These are phyloP conservation scores for Aspergillus affinis DNA, from an alignment of 495 filamentous ascomycete species.

Conservation along the genomic window DNA sequence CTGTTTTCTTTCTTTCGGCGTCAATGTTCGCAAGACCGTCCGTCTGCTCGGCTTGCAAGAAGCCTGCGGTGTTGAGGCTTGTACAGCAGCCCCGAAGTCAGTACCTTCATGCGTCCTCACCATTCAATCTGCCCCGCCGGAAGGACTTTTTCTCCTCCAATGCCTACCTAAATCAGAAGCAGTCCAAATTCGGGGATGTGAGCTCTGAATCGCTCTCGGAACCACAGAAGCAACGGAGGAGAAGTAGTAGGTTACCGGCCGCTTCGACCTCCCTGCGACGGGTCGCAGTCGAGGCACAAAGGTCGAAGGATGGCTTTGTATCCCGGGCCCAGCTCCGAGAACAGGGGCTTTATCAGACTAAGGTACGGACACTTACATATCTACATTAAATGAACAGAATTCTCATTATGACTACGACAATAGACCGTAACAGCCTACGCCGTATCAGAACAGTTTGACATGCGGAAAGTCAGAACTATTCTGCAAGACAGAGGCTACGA, in stretches of 20 bases:
- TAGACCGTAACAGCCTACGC: conserved; percentile 78
- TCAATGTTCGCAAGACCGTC: conserved; percentile 40
- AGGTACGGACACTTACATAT: conserved; percentile 27
- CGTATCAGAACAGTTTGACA: conserved; percentile 82
- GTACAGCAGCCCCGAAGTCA: conserved; percentile 29
- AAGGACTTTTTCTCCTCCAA: conserved; percentile 54
- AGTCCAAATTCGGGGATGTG: conserved; percentile 23
- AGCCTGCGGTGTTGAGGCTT: conserved; percentile 23
- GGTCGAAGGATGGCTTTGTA: conserved; percentile 50
- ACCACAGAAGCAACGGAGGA: conserved; percentile 43
- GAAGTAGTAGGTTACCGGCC: conserved; percentile 45
- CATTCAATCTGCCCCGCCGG: conserved; percentile 34
- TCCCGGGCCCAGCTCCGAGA: conserved; percentile 41
- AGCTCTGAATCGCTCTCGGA: conserved; percentile 22
- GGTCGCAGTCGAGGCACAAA: conserved; percentile 61
- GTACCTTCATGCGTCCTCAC: conserved; percentile 42
- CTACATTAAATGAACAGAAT: background rate
- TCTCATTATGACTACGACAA: conserved; percentile 26
- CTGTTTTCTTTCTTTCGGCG: conserved; percentile 1
- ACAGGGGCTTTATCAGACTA: conserved; percentile 43
- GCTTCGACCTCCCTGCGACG: conserved; percentile 55
- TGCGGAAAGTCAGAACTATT: conserved; percentile 68
- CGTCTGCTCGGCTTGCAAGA: conserved; percentile 34
- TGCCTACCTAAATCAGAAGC: conserved; percentile 39
- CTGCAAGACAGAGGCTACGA: conserved; percentile 68